Percentiles rank a stretch among this genome's conserved stretches.
Evolutionary conservation across 2,329 filamentous ascomycete species (phyloP).

Genomic region (Monosporascus sp.): DNA sequence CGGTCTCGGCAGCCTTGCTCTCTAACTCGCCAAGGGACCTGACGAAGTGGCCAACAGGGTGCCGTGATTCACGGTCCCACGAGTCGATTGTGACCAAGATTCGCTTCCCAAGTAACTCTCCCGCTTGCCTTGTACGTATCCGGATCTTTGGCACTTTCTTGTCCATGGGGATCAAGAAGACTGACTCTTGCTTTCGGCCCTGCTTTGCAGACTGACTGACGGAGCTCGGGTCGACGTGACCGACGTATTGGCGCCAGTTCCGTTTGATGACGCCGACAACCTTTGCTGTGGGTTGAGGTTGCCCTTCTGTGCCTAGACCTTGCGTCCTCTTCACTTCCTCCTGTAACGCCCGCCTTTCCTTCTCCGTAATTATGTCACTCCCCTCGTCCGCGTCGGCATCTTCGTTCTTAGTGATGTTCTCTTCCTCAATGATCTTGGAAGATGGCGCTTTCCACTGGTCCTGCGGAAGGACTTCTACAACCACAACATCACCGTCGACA

Average conservation of each 20-base stretch:
- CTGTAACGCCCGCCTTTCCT: conserved; percentile 79
- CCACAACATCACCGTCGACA: conserved; percentile 86
- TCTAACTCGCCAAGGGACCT: conserved; percentile 89
- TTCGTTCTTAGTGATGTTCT: conserved; percentile 84
- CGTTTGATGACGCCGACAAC: conserved; percentile 90
- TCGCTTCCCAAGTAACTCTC: conserved; percentile 83
- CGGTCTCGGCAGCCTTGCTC: conserved; percentile 95
- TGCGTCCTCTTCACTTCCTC: conserved; percentile 88
- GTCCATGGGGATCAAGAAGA: conserved; percentile 97
- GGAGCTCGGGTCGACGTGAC: conserved; percentile 85
- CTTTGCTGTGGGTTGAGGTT: conserved; percentile 82
- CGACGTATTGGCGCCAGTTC: conserved; percentile 97
- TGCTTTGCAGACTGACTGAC: conserved; percentile 68
- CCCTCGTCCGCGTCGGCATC: conserved; percentile 80
- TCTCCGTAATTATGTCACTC: conserved; percentile 75
- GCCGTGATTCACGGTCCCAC: conserved; percentile 90
- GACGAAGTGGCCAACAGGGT: conserved; percentile 90
- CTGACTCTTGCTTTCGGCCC: conserved; percentile 80
- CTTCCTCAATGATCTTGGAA: conserved; percentile 92
- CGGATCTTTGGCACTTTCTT: conserved; percentile 96
- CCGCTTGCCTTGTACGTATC: conserved; percentile 83
- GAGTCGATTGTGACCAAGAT: conserved; percentile 90
- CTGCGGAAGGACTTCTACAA: conserved; percentile 86
- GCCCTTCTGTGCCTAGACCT: conserved; percentile 66
- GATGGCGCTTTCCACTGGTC: conserved; percentile 97